Evolutionary conservation across 2,329 filamentous ascomycete genomes (phyloP), one percentile per base, ranked within the genome.

Genomic region (Dryadomyces quercivorus): DNA sequence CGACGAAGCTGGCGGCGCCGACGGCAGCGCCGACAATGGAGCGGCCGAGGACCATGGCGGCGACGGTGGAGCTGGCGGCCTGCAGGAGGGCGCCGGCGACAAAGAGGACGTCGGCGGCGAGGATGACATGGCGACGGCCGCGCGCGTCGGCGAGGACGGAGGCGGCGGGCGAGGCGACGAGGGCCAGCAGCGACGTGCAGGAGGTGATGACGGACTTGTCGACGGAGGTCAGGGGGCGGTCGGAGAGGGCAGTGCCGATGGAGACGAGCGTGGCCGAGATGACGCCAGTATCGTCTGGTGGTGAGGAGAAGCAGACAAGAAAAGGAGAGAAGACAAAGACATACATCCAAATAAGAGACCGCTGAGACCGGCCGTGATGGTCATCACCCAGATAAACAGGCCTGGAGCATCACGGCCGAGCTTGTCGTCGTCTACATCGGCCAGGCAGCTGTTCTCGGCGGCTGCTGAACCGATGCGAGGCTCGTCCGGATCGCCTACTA

Each of bases 1-100:
- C 85, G 4, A 94, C 86, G 61, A 94, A 86, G 64, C 84, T 89
- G 9, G 86, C 86, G 2, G 82, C 82, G 16, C 87, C 87, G 1
- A 92, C 84, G 0, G 81, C 86, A 1, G 82, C 73, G 31, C 87
- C 87, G 2, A 92, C 84, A 1, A 90, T 71, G 34, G 79, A 76
- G 5, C 87, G 73, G 0, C 87, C 87, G 0, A 73, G 60, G 0
- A 88, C 79, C 85, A 92, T 89, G 12, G 66, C 64, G 13, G 68
- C 61, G 1, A 92, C 84, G 0, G 74, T 78, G 2, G 62, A 66
- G 56, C 80, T 77, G 48, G 70, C 62, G 0, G 84, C 81, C 66
- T 91, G 87, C 40, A 81, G 63, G 2, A 84, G 60, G 1, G 87
- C 85, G 13, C 87, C 87, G 3, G 75, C 59, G 3, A 86, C 69